Base-by-base conservation (phyloP, 2,329 filamentous ascomycete species). In the Nemania diffusa region DNA sequence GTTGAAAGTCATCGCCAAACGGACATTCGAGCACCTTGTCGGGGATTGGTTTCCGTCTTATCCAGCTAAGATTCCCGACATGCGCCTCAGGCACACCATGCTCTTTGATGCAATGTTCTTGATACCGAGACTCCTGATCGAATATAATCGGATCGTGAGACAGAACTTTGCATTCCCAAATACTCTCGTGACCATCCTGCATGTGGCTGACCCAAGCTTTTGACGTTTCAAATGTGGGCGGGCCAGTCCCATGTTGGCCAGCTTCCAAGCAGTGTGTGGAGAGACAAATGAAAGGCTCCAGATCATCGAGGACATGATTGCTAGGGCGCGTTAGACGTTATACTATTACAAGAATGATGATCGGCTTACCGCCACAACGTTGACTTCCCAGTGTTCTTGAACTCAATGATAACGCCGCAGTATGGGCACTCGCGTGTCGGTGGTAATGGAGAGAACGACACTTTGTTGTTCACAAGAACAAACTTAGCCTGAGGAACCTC, bases 1-100 rank as follows among this genome's bases (percentile, higher is more conserved):
- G 7, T 26, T 37, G 20, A 20, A 67, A 67, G n/a, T 63, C 59
- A 11, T 67, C 59, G 46, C 64, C 64, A 67, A 67, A 67, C 1
- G 64, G 64, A n/a, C 64, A 67, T 0, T 67, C 46, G 1, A 24
- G 15, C 3, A 67, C 20, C 46, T 42, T 67, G 0, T 67, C 59
- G 15, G 40, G 13, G 7, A 27, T 37, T 29, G 64, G 44, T 32
- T 53, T 67, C 46, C 64, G 64, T 17, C 53, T 53, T 29, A 27
- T 27, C 3, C 53, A 22, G 37, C 42, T 52, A 5, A 67, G 50
- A 7, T 59, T 63, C 20, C 20, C 64, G 13, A 15, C 59, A 26
- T 32, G 26, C 1, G 34, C 24, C 4, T 67, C 24, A 26, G 64
- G 57, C 5, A 65, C 57, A 1, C 44, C 57, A 9, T 65, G 63